A percentile compares a stretch with the other conserved stretches of the same genome.
Evolutionary conservation across 176 grass and related monocot species (phyloP).

Genomic region (Musa schizocarpa): DNA sequence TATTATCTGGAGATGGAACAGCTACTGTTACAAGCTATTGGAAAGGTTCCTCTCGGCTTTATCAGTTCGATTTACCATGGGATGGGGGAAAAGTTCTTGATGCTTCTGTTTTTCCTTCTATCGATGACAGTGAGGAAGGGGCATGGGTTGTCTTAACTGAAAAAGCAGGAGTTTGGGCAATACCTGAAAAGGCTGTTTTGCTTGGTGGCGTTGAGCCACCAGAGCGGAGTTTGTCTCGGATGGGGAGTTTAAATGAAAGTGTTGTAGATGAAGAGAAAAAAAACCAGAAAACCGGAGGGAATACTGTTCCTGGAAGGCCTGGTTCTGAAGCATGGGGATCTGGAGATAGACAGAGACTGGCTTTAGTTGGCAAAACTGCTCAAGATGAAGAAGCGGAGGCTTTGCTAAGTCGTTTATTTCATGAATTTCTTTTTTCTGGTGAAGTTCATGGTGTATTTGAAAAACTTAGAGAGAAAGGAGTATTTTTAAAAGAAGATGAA

Average conservation of each 20-base stretch:
- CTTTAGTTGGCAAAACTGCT: constrained; percentile 43
- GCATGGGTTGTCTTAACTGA: constrained; percentile 96
- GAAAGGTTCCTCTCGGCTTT: constrained; percentile 84
- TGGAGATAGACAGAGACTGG: constrained; percentile 55
- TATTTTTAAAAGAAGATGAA: constrained; percentile 92
- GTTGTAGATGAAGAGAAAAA: constrained; percentile 76
- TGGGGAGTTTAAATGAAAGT: constrained; percentile 84
- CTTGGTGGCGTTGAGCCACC: constrained; percentile 96
- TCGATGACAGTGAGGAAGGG: constrained; percentile 72
- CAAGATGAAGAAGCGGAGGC: constrained; percentile 82
- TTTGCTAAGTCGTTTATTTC: constrained; percentile 65
- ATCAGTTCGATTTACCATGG: constrained; percentile 95
- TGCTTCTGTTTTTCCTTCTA: constrained; percentile 73
- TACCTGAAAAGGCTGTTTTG: constrained; percentile 96
- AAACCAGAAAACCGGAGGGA: constrained; percentile 41
- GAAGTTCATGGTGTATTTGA: constrained; percentile 58
- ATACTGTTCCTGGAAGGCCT: constrained; percentile 55
- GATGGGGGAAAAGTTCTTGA: constrained; percentile 92
- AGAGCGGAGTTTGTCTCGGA: constrained; percentile 92
- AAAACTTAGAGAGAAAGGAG: constrained; percentile 68
- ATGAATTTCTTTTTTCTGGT: constrained; percentile 75
- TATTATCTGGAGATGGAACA: constrained; percentile 91
- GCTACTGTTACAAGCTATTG: constrained; percentile 82
- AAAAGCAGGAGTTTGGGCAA: constrained; percentile 86
- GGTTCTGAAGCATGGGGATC: constrained; percentile 82